These are phyloP conservation scores for Malassezia nana DNA, from an alignment of 1,284 basidiomycete genomes.

Conservation along the genomic window DNA sequence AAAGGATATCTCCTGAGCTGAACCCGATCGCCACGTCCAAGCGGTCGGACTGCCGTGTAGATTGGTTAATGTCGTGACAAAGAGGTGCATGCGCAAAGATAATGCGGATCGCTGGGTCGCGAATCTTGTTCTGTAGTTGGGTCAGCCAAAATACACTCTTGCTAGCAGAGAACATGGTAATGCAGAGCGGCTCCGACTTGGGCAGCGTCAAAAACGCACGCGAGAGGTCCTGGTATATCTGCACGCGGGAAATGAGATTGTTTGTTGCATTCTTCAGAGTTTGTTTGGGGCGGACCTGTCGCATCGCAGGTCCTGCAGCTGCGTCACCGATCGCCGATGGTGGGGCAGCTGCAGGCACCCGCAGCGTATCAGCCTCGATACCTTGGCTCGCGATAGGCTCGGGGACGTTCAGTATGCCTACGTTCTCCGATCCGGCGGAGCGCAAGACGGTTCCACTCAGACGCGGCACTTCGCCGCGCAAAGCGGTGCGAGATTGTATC, in stretches of 20 bases:
- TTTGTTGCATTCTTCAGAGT: slow-evolving; percentile 77
- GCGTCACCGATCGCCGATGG: background rate
- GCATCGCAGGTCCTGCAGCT: slow-evolving; percentile 1
- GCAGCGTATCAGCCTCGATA: background rate
- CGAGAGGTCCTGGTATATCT: slow-evolving; percentile 65
- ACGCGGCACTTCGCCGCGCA: slow-evolving; percentile 3
- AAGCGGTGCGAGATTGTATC: slow-evolving; percentile 1
- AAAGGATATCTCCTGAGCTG: slow-evolving; percentile 73
- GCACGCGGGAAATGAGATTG: slow-evolving; percentile 74
- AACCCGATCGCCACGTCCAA: slow-evolving; percentile 90
- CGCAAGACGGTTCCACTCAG: background rate
- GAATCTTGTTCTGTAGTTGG: slow-evolving; percentile 24
- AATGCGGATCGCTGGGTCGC: slow-evolving; percentile 63
- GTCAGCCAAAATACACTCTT: slow-evolving; percentile 35
- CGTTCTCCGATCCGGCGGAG: background rate
- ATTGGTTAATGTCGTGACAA: slow-evolving; percentile 72
- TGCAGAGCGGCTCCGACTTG: slow-evolving; percentile 53
- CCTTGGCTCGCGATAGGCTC: background rate
- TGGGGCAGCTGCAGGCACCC: background rate
- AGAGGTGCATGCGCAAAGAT: slow-evolving; percentile 65
- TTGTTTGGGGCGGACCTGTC: slow-evolving; percentile 63
- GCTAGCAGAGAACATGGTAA: slow-evolving; percentile 34
- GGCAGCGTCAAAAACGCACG: slow-evolving; percentile 54
- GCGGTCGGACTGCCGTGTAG: slow-evolving; percentile 65
- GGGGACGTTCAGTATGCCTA: background rate